Evolutionary conservation across 75 land plant genomes (phyloP).

Genomic region (Sequoiadendron giganteum): DNA sequence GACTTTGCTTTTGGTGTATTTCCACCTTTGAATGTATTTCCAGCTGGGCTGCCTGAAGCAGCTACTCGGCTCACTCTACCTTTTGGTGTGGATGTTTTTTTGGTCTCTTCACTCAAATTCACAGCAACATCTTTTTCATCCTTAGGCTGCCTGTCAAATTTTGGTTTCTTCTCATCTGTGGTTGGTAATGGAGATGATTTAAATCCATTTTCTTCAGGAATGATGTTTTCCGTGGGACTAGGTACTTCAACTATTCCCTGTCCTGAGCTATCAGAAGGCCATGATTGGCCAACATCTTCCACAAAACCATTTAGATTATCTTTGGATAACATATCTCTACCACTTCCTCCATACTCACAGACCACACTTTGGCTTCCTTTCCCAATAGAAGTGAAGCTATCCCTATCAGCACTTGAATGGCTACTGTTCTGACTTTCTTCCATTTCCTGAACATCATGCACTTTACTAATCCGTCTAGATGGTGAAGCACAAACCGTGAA

Average conservation of each 20-base stretch:
- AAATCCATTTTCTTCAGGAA: constrained; percentile 3
- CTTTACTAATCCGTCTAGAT: constrained; percentile 17
- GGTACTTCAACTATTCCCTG: not conserved
- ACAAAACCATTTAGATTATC: constrained; percentile 10
- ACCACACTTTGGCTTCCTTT: constrained; percentile 1
- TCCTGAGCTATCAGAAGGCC: constrained; percentile 12
- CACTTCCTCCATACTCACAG: constrained; percentile 7
- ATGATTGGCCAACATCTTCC: constrained; percentile 14
- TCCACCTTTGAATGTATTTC: not conserved
- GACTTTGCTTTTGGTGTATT: not conserved
- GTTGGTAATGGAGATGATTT: not conserved
- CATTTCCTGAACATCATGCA: constrained; percentile 16
- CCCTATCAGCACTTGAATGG: constrained; percentile 24
- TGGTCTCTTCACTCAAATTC: not conserved
- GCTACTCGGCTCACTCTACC: not conserved
- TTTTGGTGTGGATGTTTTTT: constrained; percentile 14
- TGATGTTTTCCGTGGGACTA: not conserved
- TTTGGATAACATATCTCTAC: not conserved
- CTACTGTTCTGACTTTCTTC: constrained; percentile 14
- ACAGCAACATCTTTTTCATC: not conserved
- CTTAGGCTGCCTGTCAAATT: not conserved
- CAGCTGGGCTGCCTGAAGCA: not conserved
- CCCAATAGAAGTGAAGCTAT: constrained; percentile 6
- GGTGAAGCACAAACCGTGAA: constrained; percentile 10
- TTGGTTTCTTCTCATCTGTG: constrained; percentile 1